Evolutionary conservation across 139 green algal species (phyloP).

Genomic region (Closterium sp.): DNA sequence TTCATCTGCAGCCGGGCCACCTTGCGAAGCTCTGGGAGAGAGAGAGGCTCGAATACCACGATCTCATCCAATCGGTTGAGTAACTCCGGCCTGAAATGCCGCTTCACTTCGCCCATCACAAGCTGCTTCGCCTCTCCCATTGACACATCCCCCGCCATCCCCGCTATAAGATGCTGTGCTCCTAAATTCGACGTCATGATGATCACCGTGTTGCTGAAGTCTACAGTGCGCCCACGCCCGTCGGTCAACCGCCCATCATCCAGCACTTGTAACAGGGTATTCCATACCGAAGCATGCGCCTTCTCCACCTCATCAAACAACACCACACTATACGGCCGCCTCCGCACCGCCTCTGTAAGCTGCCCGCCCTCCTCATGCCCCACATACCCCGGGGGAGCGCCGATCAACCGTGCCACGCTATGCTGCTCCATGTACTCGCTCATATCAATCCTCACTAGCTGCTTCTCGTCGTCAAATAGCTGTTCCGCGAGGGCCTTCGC

Average conservation of each 20-base stretch:
- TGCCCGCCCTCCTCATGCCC: slow-evolving; percentile 66
- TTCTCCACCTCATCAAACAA: slow-evolving; percentile 78
- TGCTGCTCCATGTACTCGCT: slow-evolving; percentile 63
- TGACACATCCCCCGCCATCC: background rate
- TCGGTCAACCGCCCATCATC: slow-evolving; percentile 58
- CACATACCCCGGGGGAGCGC: slow-evolving; percentile 75
- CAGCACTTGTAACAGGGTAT: slow-evolving; percentile 56
- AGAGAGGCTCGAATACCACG: slow-evolving; percentile 79
- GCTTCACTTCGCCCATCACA: slow-evolving; percentile 9
- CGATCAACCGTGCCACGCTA: slow-evolving; percentile 47
- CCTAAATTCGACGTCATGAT: slow-evolving; percentile 92
- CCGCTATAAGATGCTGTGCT: background rate
- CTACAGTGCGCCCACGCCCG: slow-evolving; percentile 71
- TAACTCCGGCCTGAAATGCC: slow-evolving; percentile 73
- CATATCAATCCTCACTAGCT: slow-evolving; percentile 77
- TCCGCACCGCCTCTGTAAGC: slow-evolving; percentile 58
- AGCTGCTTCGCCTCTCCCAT: background rate
- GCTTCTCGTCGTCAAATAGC: slow-evolving; percentile 41
- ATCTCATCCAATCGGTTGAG: slow-evolving; percentile 81
- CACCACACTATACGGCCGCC: slow-evolving; percentile 71
- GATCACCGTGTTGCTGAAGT: slow-evolving; percentile 88
- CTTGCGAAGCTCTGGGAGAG: slow-evolving; percentile 53
- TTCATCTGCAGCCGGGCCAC: slow-evolving; percentile 64
- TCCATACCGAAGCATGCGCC: slow-evolving; percentile 63
- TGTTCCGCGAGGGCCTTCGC: slow-evolving; percentile 66